phyloP scores from a whole-genome alignment of 2,329 filamentous ascomycete genomes.

The Ceratocystis cacaofunesta region DNA sequence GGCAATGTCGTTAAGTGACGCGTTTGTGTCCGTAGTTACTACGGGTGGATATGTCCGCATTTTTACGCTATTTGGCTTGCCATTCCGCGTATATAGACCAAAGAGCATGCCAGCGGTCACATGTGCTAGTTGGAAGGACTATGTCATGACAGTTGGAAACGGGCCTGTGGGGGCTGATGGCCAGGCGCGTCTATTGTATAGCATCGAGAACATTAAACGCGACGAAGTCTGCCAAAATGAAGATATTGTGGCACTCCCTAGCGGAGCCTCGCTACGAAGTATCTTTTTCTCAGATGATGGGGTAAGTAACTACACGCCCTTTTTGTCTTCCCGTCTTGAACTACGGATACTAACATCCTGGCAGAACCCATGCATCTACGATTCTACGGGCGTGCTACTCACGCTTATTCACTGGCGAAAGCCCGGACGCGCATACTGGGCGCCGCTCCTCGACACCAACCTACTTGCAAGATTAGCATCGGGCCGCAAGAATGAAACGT shows the following conservation, averaged over 20 bases:
- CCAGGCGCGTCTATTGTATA: slow-evolving; percentile 65
- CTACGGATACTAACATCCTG: slow-evolving; percentile 8
- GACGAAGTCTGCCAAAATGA: slow-evolving; percentile 92
- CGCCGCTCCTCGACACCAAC: slow-evolving; percentile 81
- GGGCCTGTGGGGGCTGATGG: slow-evolving; percentile 71
- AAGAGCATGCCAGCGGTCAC: slow-evolving; percentile 84
- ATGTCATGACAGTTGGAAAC: slow-evolving; percentile 91
- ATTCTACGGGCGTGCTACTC: slow-evolving; percentile 76
- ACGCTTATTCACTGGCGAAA: slow-evolving; percentile 83
- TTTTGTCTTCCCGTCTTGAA: background rate
- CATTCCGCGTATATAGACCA: slow-evolving; percentile 75
- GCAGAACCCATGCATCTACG: slow-evolving; percentile 89
- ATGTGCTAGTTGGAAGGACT: slow-evolving; percentile 87
- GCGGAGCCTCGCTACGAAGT: slow-evolving; percentile 56
- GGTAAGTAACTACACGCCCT: slow-evolving; percentile 35
- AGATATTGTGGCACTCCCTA: slow-evolving; percentile 72
- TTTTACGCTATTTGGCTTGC: slow-evolving; percentile 84
- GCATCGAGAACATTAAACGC: slow-evolving; percentile 84
- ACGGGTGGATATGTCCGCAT: slow-evolving; percentile 77
- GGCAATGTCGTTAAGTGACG: slow-evolving; percentile 80
- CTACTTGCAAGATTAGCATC: slow-evolving; percentile 66
- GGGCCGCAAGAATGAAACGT: slow-evolving; percentile 74
- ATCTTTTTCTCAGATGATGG: slow-evolving; percentile 88
- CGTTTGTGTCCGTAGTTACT: slow-evolving; percentile 80
- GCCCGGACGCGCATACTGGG: slow-evolving; percentile 74